Evolutionary conservation across 345 rosid genomes (phyloP), one percentile per base, ranked within the genome.

Genomic region (Eucalyptus curtisii): DNA sequence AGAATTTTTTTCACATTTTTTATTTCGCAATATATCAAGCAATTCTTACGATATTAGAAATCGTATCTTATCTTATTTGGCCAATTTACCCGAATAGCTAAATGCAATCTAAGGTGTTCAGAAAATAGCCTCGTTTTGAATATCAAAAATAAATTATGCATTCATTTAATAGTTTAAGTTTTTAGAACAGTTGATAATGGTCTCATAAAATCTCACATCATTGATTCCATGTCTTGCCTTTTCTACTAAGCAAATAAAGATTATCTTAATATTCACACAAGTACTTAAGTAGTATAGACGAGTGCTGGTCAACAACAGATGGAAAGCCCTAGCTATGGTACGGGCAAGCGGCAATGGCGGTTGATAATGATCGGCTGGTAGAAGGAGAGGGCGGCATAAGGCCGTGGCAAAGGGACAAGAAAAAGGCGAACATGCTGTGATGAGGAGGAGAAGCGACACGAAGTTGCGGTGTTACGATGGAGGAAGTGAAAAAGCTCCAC

Each of bases 151-250:
- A 52, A 52, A 19, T 0, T 52, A 52, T 19, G 1, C 10, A 1
- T 52, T 52, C 2, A 19, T 52, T 0, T 52, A 52, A 19, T 52
- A 19, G 1, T 7, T 52, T 7, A 19, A 52, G 4, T 52, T 52
- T 52, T 52, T 19, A 52, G 2, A 1, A 7, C 5, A 7, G 0
- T 52, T 52, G 57, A 19, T 19, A 7, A 52, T 52, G 19, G 10
- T 52, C 1, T 1, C 0, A 52, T 1, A 52, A 19, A 52, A 3
- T 52, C 24, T 52, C 57, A 52, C 2, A 52, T 19, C 1, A 17
- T 20, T 33, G 44, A 33, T 33, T 71, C 25, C 25, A 17, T 17
- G 81, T 71, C 25, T 20, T 71, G 25, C 44, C 6, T 71, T 71
- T 0, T 33, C 25, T 12, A 3, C 31, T 59, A 27, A 12, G 68